A percentile compares a stretch with the other conserved stretches of the same genome.
phyloP scores from a whole-genome alignment of 1,139 yeast genomes.

The Suhomyces kunorum region DNA sequence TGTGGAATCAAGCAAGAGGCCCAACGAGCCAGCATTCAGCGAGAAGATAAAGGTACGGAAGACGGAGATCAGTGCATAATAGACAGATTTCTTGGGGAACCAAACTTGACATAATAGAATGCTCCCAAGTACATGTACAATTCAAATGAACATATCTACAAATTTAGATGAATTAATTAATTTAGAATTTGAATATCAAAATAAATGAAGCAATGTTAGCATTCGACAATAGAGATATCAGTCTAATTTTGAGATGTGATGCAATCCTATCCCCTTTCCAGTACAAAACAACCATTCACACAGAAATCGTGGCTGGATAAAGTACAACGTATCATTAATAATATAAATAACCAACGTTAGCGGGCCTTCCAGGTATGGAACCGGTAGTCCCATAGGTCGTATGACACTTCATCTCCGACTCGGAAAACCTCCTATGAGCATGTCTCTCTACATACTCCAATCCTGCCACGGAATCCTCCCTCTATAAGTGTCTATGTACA shows the following conservation, averaged over 20 bases:
- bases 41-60: constrained; percentile 10
- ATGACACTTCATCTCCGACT: constrained; percentile 4
- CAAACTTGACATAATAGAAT: too few species aligned
- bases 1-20: constrained; percentile 5
- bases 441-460: background rate
- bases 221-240: too few species aligned
- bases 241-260: too few species aligned
- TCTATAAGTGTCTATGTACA: constrained; percentile 14
- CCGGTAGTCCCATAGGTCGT: background rate
- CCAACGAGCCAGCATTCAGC: constrained; percentile 6
- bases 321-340: background rate
- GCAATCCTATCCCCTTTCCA: too few species aligned
- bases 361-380: background rate
- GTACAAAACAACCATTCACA: too few species aligned
- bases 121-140: too few species aligned
- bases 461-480: constrained; percentile 10
- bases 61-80: constrained; percentile 2
- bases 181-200: too few species aligned
- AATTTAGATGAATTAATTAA: too few species aligned
- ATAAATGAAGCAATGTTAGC: too few species aligned
- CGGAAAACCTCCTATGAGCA: constrained; percentile 2
- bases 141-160: too few species aligned
- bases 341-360: background rate
- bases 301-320: too few species aligned
- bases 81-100: too few species aligned